A percentile compares a stretch with the other conserved stretches of the same genome.
phyloP scores from a whole-genome alignment of 805 yeast species.

The Candida railenensis region DNA sequence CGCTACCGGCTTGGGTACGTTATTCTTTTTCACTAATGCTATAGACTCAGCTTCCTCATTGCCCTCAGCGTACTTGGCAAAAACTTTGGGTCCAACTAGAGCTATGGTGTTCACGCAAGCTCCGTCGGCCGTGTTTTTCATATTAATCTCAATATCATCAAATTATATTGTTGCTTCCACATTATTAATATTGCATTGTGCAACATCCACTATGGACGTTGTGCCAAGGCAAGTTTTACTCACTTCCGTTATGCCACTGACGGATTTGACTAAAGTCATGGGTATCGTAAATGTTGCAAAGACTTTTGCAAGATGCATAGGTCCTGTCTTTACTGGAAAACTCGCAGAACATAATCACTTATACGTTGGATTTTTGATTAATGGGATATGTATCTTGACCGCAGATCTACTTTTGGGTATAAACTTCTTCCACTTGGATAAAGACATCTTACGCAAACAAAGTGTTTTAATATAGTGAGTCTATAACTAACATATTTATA shows the following conservation, averaged over 20 bases:
- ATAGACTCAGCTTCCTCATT: conserved; percentile 68
- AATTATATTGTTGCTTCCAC: conserved; percentile 47
- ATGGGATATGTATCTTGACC: conserved; percentile 48
- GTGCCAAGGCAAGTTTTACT: conserved; percentile 85
- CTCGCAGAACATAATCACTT: conserved; percentile 54
- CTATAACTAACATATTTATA: background rate
- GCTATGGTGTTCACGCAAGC: conserved; percentile 74
- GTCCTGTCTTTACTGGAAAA: conserved; percentile 78
- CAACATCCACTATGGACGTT: conserved; percentile 82
- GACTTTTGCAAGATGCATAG: conserved; percentile 79
- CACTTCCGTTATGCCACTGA: conserved; percentile 60
- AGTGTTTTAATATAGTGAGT: background rate
- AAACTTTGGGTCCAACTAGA: conserved; percentile 70
- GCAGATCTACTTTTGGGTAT: conserved; percentile 47
- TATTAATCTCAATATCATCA: conserved; percentile 28
- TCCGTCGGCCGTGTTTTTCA: conserved; percentile 70
- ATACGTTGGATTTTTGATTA: conserved; percentile 52
- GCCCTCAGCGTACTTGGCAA: conserved; percentile 73
- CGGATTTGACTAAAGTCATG: conserved; percentile 72
- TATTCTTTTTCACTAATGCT: conserved; percentile 64
- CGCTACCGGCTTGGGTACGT: conserved; percentile 59
- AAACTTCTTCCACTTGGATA: conserved; percentile 42
- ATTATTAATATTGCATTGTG: conserved; percentile 53
- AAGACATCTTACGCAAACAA: conserved; percentile 18
- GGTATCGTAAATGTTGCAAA: conserved; percentile 86